Conservation (phyloP, 805 yeast genomes). For the Cyberlindnera bimundalis region DNA sequence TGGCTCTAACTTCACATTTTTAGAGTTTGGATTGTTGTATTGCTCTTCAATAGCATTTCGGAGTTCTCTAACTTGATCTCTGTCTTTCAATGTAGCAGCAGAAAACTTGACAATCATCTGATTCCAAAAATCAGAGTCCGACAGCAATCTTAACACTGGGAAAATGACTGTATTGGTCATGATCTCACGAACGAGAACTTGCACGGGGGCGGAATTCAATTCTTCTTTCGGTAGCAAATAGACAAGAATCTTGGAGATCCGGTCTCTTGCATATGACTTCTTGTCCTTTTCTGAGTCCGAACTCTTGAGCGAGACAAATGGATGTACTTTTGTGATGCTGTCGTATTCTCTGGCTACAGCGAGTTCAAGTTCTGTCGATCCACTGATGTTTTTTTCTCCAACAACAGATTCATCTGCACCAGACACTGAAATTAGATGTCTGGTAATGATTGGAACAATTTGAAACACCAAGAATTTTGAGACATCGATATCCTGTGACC, state of each 20-base stretch:
- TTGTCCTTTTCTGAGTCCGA: constrained; percentile 39
- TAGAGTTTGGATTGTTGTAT: constrained; percentile 30
- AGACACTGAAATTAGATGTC: constrained; percentile 54
- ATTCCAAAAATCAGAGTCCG: constrained; percentile 80
- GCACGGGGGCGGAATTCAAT: constrained; percentile 43
- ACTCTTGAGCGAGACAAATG: constrained; percentile 43
- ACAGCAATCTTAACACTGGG: constrained; percentile 48
- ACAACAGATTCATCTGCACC: constrained; percentile 35
- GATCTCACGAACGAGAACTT: constrained; percentile 57
- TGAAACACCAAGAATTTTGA: constrained; percentile 55
- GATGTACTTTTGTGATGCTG: constrained; percentile 47
- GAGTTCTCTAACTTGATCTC: constrained; percentile 69
- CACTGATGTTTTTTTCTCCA: constrained; percentile 29
- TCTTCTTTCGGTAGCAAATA: constrained; percentile 44
- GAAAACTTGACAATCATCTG: constrained; percentile 54
- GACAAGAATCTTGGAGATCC: constrained; percentile 44
- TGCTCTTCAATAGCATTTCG: constrained; percentile 70
- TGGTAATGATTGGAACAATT: constrained; percentile 61
- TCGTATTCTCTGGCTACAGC: constrained; percentile 40
- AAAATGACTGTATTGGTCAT: constrained; percentile 52
- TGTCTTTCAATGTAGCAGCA: constrained; percentile 64
- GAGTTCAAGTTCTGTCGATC: constrained; percentile 36
- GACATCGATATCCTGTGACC: constrained; percentile 46
- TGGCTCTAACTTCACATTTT: constrained; percentile 6
- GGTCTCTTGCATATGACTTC: constrained; percentile 46